Evolutionary conservation across 768 basidiomycete genomes (phyloP).

Genomic region (Calvatia gigantea): DNA sequence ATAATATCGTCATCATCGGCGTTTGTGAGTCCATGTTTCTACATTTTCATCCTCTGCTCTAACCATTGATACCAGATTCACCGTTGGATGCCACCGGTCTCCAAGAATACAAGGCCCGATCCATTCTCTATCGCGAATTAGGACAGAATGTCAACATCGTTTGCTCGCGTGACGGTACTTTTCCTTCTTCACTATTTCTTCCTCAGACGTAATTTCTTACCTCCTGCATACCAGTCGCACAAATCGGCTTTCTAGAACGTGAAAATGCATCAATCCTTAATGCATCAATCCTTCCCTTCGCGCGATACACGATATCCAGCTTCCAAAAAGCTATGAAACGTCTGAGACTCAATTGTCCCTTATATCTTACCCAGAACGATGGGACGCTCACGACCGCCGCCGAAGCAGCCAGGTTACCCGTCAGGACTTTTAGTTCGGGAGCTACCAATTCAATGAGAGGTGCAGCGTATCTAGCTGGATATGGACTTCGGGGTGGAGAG

Average conservation of each 20-base stretch:
- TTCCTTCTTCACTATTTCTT: neutral
- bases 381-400: conserved; percentile 48
- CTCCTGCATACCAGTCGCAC: conserved; percentile 35
- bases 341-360: conserved; percentile 43
- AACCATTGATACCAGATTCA: conserved; percentile 19
- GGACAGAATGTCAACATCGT: conserved; percentile 44
- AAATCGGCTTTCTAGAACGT: conserved; percentile 57
- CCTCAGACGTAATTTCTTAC: neutral
- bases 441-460: conserved; percentile 73
- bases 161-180: conserved; percentile 43
- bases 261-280: conserved; percentile 71
- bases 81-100: conserved; percentile 28
- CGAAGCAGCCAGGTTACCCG: conserved; percentile 52
- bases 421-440: conserved; percentile 59
- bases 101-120: conserved; percentile 29
- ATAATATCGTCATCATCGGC: conserved; percentile 27
- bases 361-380: conserved; percentile 61
- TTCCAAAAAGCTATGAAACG: conserved; percentile 49
- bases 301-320: conserved; percentile 48
- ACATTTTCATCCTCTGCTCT: neutral
- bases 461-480: conserved; percentile 53
- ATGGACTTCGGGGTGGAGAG: conserved; percentile 20
- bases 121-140: conserved; percentile 26
- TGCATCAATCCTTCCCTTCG: conserved; percentile 58
- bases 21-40: conserved; percentile 20